Percentiles rank a stretch among this genome's conserved stretches.
Evolutionary conservation across 2,329 filamentous ascomycete species (phyloP).

Genomic region (Didymosphaeria variabile): DNA sequence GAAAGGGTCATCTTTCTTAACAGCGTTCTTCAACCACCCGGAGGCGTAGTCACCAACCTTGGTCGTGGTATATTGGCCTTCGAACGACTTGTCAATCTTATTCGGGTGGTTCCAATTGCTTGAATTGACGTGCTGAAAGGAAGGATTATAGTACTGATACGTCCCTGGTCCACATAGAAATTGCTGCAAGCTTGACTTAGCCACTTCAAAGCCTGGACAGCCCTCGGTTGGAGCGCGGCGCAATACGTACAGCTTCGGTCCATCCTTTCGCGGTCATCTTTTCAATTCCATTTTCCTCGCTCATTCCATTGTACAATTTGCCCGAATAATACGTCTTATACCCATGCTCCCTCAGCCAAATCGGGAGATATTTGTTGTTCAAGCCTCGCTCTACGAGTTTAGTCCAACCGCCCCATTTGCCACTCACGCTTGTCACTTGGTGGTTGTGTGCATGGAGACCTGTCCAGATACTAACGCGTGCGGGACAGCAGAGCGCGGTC

Average conservation of each 20-base stretch:
- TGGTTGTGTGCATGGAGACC: conserved; percentile 73
- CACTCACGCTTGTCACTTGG: conserved; percentile 69
- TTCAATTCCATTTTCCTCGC: conserved; percentile 65
- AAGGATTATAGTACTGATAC: conserved; percentile 72
- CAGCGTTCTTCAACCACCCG: conserved; percentile 68
- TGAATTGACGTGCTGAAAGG: conserved; percentile 66
- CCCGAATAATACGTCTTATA: conserved; percentile 76
- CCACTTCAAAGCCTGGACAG: no score
- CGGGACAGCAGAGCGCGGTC: conserved; percentile 71
- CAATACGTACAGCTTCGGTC: conserved; percentile 56
- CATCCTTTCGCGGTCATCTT: conserved; percentile 65
- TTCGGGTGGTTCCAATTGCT: conserved; percentile 57
- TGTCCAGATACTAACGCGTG: conserved; percentile 69
- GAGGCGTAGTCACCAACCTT: conserved; percentile 67
- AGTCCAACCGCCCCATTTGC: conserved; percentile 62
- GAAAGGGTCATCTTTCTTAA: conserved; percentile 65
- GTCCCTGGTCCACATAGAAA: conserved; percentile 70
- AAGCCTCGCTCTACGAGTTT: conserved; percentile 72
- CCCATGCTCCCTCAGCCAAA: conserved; percentile 73
- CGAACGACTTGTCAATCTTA: conserved; percentile 62
- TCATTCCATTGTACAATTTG: conserved; percentile 72
- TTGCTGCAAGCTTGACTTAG: background rate
- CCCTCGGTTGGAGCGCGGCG: background rate
- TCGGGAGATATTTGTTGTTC: conserved; percentile 71
- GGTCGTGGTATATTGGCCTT: conserved; percentile 65